Conservation (phyloP, 148 eudicot genomes). For the Rhododendron williamsianum region DNA sequence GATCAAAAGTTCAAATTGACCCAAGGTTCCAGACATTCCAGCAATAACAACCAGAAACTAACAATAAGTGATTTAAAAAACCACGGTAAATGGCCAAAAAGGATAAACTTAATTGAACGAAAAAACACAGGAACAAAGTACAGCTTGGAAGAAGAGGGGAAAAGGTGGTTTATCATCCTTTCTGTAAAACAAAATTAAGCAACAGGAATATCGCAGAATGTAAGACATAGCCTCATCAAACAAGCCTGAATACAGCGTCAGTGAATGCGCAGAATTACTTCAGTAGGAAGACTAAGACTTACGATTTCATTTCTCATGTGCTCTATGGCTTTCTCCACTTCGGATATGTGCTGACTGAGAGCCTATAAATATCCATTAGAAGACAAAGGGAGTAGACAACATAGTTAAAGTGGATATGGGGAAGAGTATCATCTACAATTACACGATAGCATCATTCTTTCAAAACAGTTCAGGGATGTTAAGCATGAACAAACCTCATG, state of each 20-base stretch:
- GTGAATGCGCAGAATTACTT: neutral
- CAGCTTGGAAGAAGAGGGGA: neutral
- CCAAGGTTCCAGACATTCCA: neutral
- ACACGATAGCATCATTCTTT: neutral
- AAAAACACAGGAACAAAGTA: neutral
- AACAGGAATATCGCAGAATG: neutral
- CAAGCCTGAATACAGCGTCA: neutral
- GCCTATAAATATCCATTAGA: constrained; percentile 41
- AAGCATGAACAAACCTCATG: constrained; percentile 57
- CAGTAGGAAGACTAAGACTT: constrained; percentile 28
- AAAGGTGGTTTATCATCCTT: neutral
- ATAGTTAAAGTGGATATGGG: constrained; percentile 6
- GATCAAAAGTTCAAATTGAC: neutral
- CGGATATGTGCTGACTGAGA: constrained; percentile 81
- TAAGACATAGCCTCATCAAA: neutral
- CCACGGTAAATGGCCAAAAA: neutral
- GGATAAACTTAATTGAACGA: neutral
- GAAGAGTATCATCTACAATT: neutral
- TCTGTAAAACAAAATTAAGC: neutral
- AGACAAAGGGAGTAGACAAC: neutral
- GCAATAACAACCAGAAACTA: neutral
- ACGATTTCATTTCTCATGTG: constrained; percentile 63
- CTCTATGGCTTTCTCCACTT: constrained; percentile 70
- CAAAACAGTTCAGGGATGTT: neutral
- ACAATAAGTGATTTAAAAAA: neutral